These are phyloP conservation scores for Hypoxylon sp. DNA, from an alignment of 2,329 filamentous ascomycete species.

Conservation along the genomic window DNA sequence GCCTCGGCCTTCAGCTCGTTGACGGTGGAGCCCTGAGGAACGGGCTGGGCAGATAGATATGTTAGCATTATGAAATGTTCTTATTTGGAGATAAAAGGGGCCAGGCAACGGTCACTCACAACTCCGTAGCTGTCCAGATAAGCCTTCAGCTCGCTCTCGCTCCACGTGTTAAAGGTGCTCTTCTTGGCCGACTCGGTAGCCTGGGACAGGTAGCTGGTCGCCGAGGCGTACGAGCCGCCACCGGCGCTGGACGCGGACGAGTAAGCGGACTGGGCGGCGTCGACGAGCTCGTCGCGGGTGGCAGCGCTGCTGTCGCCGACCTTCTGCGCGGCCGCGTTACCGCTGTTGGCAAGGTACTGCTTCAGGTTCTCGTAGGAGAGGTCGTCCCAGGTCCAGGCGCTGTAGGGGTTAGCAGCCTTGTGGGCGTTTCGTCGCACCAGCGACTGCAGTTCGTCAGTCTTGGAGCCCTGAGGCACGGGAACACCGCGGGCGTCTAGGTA, in stretches of 20 bases:
- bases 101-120: slow-evolving; percentile 52
- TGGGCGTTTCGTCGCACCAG: slow-evolving; percentile 77
- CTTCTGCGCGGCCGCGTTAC: slow-evolving; percentile 64
- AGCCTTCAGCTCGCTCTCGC: slow-evolving; percentile 74
- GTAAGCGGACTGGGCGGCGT: slow-evolving; percentile 68
- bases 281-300: slow-evolving; percentile 76
- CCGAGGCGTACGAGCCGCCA: slow-evolving; percentile 68
- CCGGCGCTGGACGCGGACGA: slow-evolving; percentile 65
- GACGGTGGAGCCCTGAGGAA: slow-evolving; percentile 71
- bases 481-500: slow-evolving; percentile 80
- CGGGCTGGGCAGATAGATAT: slow-evolving; percentile 47
- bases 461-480: slow-evolving; percentile 75
- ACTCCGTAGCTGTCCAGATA: slow-evolving; percentile 84
- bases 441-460: slow-evolving; percentile 75
- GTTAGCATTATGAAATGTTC: slow-evolving; percentile 7
- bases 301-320: slow-evolving; percentile 68
- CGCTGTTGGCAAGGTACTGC: slow-evolving; percentile 61
- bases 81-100: neutral
- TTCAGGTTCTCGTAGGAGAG: slow-evolving; percentile 75
- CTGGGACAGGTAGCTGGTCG: slow-evolving; percentile 73
- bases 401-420: slow-evolving; percentile 72
- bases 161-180: slow-evolving; percentile 76
- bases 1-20: slow-evolving; percentile 76
- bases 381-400: slow-evolving; percentile 81
- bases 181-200: slow-evolving; percentile 72